Percentiles rank a stretch among this genome's conserved stretches.
Evolutionary conservation across 495 filamentous ascomycete species (phyloP).

Genomic region (Penicillium cataractarum): DNA sequence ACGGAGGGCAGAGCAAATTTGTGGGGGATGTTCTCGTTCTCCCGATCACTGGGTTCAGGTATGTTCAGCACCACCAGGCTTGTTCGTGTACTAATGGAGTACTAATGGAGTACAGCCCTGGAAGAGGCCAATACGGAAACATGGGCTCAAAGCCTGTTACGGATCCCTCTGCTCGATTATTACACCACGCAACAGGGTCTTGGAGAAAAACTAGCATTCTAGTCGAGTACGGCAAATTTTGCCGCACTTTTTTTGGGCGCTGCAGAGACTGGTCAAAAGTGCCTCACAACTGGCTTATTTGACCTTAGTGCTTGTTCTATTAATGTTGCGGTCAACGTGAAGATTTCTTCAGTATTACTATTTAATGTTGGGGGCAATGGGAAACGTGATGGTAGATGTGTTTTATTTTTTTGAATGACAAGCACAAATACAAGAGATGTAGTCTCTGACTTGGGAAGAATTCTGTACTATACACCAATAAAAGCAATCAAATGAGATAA

Average conservation of each 20-base stretch:
- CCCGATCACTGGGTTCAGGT: constrained; percentile 5
- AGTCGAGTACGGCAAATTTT: constrained; percentile 9
- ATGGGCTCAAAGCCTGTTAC: constrained; percentile 6
- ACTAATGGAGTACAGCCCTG: neutral
- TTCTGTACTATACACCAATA: too few species aligned
- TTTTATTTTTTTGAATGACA: too few species aligned
- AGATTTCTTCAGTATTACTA: neutral
- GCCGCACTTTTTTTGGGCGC: constrained; percentile 3
- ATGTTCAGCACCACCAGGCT: neutral
- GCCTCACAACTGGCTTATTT: constrained; percentile 5
- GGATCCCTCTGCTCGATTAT: neutral
- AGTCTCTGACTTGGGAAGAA: too few species aligned
- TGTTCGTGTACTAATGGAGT: neutral
- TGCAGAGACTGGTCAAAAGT: constrained; percentile 7
- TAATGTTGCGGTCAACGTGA: neutral
- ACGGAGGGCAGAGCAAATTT: constrained; percentile 1
- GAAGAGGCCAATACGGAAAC: constrained; percentile 5
- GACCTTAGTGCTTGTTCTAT: neutral
- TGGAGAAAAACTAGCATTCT: constrained; percentile 3
- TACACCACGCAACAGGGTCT: constrained; percentile 1
- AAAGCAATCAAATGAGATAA: too few species aligned
- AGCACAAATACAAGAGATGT: too few species aligned
- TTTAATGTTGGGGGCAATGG: neutral
- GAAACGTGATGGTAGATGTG: neutral
- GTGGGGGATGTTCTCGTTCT: constrained; percentile 5